Evolutionary conservation across 1,284 basidiomycete genomes (phyloP).

Genomic region (Fomitopsis schrenkii): DNA sequence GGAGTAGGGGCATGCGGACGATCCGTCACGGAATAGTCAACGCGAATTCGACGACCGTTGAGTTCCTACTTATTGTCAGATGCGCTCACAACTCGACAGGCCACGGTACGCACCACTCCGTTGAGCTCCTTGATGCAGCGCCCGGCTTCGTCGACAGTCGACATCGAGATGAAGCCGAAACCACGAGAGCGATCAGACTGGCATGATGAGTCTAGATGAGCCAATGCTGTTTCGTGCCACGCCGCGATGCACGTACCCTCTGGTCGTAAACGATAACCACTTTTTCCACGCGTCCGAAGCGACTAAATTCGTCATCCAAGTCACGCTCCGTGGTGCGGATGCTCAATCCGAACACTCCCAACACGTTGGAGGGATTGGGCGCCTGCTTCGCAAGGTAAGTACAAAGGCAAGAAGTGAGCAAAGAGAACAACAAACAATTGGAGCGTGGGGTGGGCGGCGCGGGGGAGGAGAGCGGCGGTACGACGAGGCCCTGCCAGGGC

Average conservation of each 20-base stretch:
- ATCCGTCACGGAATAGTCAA: slow-evolving; percentile 94
- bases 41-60: slow-evolving; percentile 93
- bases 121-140: slow-evolving; percentile 90
- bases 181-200: slow-evolving; percentile 95
- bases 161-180: slow-evolving; percentile 97
- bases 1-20: slow-evolving; percentile 95
- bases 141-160: slow-evolving; percentile 79
- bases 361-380: slow-evolving; percentile 82
- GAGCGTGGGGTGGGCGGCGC: slow-evolving; percentile 64
- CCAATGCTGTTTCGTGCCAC: slow-evolving; percentile 11
- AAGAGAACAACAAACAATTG: slow-evolving; percentile 50
- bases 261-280: slow-evolving; percentile 99
- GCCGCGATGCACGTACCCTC: slow-evolving; percentile 56
- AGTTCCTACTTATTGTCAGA: slow-evolving; percentile 56
- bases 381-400: slow-evolving; percentile 55
- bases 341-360: slow-evolving; percentile 95
- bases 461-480: slow-evolving; percentile 40
- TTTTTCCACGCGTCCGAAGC: slow-evolving; percentile 90
- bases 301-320: slow-evolving; percentile 89
- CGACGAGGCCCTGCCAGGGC: slow-evolving; percentile 40
- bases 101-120: slow-evolving; percentile 58
- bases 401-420: slow-evolving; percentile 13
- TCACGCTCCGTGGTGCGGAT: slow-evolving; percentile 94
- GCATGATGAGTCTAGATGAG: background rate
- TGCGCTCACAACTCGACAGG: background rate